Evolutionary conservation across 257 asterid species (phyloP).

Genomic region (Solanum lycopersicoides): DNA sequence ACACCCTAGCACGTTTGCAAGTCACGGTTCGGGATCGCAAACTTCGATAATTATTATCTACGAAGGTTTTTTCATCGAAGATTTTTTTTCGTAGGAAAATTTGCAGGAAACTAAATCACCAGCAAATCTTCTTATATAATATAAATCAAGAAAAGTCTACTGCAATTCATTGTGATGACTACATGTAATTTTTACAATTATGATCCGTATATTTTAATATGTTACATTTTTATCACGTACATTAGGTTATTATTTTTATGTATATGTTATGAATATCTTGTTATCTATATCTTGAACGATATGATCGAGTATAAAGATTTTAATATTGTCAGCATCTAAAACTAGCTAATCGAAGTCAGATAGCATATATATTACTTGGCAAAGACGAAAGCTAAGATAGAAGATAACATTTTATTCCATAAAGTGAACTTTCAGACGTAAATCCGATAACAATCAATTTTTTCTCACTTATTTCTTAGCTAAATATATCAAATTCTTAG

Average conservation of each 20-base stretch:
- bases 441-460: too few relatives aligned
- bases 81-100: neutral
- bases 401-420: too few relatives aligned
- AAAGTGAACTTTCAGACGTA: too few relatives aligned
- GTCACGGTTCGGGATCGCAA: slow-evolving; percentile 51
- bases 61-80: neutral
- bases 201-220: neutral
- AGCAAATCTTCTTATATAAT: neutral
- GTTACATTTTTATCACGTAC: neutral
- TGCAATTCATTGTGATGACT: neutral
- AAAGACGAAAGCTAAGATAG: too few relatives aligned
- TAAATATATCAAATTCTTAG: too few relatives aligned
- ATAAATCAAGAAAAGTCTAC: neutral
- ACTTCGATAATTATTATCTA: slow-evolving; percentile 1
- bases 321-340: too few relatives aligned
- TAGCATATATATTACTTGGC: too few relatives aligned
- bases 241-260: neutral
- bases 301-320: too few relatives aligned
- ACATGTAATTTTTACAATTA: neutral
- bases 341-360: too few relatives aligned
- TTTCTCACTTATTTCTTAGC: too few relatives aligned
- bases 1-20: slow-evolving; percentile 67
- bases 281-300: too few relatives aligned
- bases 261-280: neutral
- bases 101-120: neutral